phyloP scores from a whole-genome alignment of 2,329 filamentous ascomycete genomes.

The Curvularia eragrostidis region DNA sequence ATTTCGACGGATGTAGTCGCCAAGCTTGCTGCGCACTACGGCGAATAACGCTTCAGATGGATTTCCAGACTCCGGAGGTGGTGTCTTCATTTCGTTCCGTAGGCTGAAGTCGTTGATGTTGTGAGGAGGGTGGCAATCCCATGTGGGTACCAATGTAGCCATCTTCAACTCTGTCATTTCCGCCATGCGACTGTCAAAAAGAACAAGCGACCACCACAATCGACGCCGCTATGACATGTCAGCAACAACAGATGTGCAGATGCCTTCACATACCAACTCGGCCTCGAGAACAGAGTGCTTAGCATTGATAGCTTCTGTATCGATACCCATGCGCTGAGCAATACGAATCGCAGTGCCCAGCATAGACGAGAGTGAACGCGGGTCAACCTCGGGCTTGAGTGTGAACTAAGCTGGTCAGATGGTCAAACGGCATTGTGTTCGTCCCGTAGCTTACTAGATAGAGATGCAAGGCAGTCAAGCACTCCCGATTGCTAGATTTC shows the following conservation, averaged over 20 bases:
- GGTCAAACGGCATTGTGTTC: neutral
- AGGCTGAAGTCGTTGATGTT: constrained; percentile 61
- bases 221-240: constrained; percentile 56
- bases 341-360: constrained; percentile 65
- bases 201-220: constrained; percentile 67
- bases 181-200: constrained; percentile 63
- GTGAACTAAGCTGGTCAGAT: constrained; percentile 52
- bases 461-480: constrained; percentile 61
- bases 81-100: constrained; percentile 50
- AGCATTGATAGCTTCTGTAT: constrained; percentile 61
- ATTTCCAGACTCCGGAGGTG: constrained; percentile 46
- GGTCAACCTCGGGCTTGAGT: constrained; percentile 57
- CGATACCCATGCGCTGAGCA: constrained; percentile 66
- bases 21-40: constrained; percentile 58
- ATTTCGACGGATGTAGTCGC: constrained; percentile 50
- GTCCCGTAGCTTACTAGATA: constrained; percentile 56
- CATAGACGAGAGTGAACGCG: constrained; percentile 60
- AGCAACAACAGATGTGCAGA: neutral
- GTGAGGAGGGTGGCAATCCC: constrained; percentile 58
- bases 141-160: constrained; percentile 53
- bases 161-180: constrained; percentile 61
- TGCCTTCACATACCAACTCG: constrained; percentile 52
- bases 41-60: constrained; percentile 61
- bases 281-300: constrained; percentile 63
- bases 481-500: constrained; percentile 62